Conservation (phyloP, 2,329 filamentous ascomycete species). For the Fusarium sp. region DNA sequence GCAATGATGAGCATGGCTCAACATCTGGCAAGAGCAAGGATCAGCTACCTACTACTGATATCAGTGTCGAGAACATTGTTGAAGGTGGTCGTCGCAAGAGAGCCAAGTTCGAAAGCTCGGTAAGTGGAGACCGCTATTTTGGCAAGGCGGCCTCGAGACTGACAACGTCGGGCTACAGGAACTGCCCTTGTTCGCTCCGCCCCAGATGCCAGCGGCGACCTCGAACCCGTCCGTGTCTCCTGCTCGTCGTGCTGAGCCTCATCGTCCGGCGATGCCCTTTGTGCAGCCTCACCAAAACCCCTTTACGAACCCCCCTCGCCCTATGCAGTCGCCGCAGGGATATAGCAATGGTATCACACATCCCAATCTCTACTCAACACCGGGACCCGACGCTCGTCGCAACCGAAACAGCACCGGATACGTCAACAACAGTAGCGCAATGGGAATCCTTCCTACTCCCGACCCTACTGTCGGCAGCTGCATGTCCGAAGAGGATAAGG, state of each 20-base stretch:
- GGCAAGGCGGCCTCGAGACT: constrained; percentile 34
- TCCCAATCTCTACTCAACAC: constrained; percentile 69
- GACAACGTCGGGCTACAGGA: constrained; percentile 68
- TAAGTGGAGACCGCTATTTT: constrained; percentile 63
- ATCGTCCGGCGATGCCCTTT: constrained; percentile 78
- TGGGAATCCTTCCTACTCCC: constrained; percentile 82
- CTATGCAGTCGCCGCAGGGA: constrained; percentile 85
- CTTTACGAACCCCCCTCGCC: constrained; percentile 77
- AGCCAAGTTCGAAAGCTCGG: constrained; percentile 95
- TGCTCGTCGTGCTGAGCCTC: constrained; percentile 78
- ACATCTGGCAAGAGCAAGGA: constrained; percentile 79
- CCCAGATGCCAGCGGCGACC: constrained; percentile 90
- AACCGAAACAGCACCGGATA: constrained; percentile 71
- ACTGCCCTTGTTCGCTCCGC: constrained; percentile 92
- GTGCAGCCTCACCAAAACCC: constrained; percentile 79
- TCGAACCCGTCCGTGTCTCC: constrained; percentile 98
- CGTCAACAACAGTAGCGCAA: constrained; percentile 53
- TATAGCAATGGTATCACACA: constrained; percentile 63
- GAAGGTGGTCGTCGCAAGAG: constrained; percentile 95
- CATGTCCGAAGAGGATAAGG: constrained; percentile 92
- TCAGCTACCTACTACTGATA: constrained; percentile 91
- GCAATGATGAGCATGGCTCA: constrained; percentile 83
- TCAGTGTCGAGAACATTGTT: constrained; percentile 97
- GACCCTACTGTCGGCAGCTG: constrained; percentile 97
- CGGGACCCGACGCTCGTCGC: constrained; percentile 68